phyloP scores from a whole-genome alignment of 768 basidiomycete genomes.

The Vararia minispora region DNA sequence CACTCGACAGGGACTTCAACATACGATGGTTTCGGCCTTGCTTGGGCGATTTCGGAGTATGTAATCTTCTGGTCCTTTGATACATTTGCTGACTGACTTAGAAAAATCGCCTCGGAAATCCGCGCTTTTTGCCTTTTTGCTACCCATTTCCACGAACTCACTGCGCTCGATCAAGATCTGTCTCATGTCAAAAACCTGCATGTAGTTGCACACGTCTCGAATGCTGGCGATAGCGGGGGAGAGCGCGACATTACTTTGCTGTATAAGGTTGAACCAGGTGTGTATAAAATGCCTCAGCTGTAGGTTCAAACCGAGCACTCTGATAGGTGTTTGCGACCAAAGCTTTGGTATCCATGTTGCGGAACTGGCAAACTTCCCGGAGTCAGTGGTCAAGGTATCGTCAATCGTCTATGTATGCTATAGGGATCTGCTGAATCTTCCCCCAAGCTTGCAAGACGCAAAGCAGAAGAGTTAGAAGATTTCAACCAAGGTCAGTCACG shows the following conservation, averaged over 20 bases:
- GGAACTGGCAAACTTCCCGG: slow-evolving; percentile 93
- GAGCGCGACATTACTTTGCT: slow-evolving; percentile 74
- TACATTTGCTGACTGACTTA: slow-evolving; percentile 19
- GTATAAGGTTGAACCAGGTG: slow-evolving; percentile 72
- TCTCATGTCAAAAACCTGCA: slow-evolving; percentile 88
- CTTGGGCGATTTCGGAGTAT: slow-evolving; percentile 98
- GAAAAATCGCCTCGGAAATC: slow-evolving; percentile 88
- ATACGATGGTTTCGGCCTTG: slow-evolving; percentile 94
- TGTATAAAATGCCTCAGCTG: slow-evolving; percentile 9
- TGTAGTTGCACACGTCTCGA: slow-evolving; percentile 84
- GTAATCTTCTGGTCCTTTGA: slow-evolving; percentile 13
- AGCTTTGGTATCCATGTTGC: slow-evolving; percentile 99
- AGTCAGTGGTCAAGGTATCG: slow-evolving; percentile 77
- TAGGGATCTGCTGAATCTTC: not conserved
- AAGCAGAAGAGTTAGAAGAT: slow-evolving; percentile 86
- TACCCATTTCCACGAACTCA: slow-evolving; percentile 97
- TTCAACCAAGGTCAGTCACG: slow-evolving; percentile 42
- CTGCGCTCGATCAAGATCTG: slow-evolving; percentile 79
- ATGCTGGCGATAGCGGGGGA: slow-evolving; percentile 29
- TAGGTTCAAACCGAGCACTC: not conserved
- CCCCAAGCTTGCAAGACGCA: slow-evolving; percentile 72
- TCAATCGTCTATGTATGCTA: not conserved
- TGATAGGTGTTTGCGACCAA: slow-evolving; percentile 83
- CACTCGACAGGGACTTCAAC: slow-evolving; percentile 76
- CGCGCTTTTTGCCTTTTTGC: slow-evolving; percentile 94